Evolutionary conservation across 2,329 filamentous ascomycete genomes (phyloP).

Genomic region (Ophiostoma angusticollis): DNA sequence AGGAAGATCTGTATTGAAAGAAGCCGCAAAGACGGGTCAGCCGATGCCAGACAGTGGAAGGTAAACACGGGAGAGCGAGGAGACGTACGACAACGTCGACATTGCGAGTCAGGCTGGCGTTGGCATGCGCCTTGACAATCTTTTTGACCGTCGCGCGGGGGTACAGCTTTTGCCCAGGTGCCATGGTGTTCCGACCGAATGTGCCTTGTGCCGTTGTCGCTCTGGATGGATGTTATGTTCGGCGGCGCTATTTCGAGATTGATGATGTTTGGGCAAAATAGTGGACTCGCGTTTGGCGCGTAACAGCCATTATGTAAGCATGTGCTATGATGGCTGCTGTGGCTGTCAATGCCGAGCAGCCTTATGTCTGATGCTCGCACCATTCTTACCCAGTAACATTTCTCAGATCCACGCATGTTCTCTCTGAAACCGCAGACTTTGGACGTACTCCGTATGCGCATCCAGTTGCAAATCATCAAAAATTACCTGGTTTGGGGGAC

Average conservation of each 20-base stretch:
- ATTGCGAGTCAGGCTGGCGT: conserved; percentile 69
- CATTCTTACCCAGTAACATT: no score
- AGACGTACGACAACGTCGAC: conserved; percentile 64
- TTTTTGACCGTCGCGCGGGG: conserved; percentile 76
- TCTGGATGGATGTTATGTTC: background rate
- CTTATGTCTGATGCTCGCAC: no score
- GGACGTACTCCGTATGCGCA: no score
- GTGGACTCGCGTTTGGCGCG: conserved; percentile 6
- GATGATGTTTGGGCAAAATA: background rate
- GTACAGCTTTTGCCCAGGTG: conserved; percentile 60
- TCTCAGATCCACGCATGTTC: no score
- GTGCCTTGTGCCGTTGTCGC: background rate
- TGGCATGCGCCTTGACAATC: conserved; percentile 79
- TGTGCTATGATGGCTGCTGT: background rate
- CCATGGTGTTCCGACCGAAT: conserved; percentile 30
- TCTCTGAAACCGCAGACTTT: no score
- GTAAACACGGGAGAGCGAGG: conserved; percentile 5
- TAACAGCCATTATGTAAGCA: conserved; percentile 5
- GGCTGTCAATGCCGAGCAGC: no score
- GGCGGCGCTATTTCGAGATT: background rate
- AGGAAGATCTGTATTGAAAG: conserved; percentile 54
- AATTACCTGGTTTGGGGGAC: no score
- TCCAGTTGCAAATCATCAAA: no score
- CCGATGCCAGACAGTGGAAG: conserved; percentile 11
- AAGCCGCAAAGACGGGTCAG: conserved; percentile 4